These are phyloP conservation scores for Hypoxylon rickii DNA, from an alignment of 495 filamentous ascomycete genomes.

Conservation along the genomic window DNA sequence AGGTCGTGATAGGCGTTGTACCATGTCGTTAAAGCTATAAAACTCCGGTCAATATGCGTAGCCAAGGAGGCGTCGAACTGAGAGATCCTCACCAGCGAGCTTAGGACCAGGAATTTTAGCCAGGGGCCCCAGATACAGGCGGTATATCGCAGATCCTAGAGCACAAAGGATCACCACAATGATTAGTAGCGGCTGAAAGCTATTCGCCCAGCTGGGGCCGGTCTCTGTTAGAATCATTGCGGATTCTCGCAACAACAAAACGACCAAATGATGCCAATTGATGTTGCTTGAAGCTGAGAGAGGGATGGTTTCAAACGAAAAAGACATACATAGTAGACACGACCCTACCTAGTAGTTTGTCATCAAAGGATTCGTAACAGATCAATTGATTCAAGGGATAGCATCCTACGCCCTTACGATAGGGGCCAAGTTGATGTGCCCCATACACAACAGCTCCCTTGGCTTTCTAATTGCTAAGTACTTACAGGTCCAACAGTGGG, in stretches of 20 bases:
- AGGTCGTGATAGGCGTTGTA: conserved; percentile 39
- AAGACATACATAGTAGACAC: too few species aligned
- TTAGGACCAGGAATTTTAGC: conserved; percentile 52
- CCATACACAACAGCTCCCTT: too few species aligned
- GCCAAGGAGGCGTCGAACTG: background rate
- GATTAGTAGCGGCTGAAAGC: conserved; percentile 1
- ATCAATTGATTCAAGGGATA: too few species aligned
- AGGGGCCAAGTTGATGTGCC: too few species aligned
- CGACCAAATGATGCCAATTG: background rate
- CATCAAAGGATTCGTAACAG: too few species aligned
- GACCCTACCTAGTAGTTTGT: too few species aligned
- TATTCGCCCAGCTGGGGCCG: conserved; percentile 2
- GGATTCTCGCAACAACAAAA: background rate
- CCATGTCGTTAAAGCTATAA: conserved; percentile 45
- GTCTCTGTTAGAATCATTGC: conserved; percentile 4
- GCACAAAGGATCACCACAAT: conserved; percentile 1
- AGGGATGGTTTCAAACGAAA: too few species aligned
- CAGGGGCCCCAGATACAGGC: conserved; percentile 49
- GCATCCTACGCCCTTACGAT: too few species aligned
- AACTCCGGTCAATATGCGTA: background rate
- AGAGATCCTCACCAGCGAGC: conserved; percentile 36
- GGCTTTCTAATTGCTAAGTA: too few species aligned
- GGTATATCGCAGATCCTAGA: conserved; percentile 16
- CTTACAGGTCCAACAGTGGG: too few species aligned
- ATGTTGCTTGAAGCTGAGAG: too few species aligned